Conservation (phyloP, 2,329 filamentous ascomycete genomes). For the Orbilia quercus region DNA sequence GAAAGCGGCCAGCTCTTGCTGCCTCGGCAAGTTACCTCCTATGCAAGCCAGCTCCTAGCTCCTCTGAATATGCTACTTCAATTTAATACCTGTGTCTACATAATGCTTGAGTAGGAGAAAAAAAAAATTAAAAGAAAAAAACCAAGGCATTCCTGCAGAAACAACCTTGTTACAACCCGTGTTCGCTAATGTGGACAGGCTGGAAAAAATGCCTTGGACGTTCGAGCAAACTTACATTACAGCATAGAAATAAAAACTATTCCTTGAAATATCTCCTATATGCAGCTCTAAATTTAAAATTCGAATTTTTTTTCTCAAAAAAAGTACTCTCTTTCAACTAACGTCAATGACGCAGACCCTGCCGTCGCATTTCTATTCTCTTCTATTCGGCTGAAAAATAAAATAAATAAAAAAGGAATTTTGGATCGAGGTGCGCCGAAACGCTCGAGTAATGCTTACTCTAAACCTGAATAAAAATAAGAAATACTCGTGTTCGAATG, state of each 20-base stretch:
- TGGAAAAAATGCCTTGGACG: too few species aligned
- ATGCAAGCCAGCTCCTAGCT: constrained; percentile 4
- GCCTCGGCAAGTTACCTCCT: too few species aligned
- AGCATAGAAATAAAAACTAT: too few species aligned
- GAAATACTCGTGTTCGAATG: too few species aligned
- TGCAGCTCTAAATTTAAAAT: constrained; percentile 17
- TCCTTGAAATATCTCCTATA: constrained; percentile 11
- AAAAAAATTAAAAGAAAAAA: not conserved
- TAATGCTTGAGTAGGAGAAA: too few species aligned
- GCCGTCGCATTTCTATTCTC: not conserved
- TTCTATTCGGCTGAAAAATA: too few species aligned
- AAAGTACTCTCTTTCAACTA: not conserved
- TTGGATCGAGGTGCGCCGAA: constrained; percentile 13
- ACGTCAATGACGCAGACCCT: constrained; percentile 26
- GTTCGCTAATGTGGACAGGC: not conserved
- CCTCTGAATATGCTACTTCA: not conserved
- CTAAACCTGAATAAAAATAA: too few species aligned
- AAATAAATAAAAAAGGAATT: constrained; percentile 3
- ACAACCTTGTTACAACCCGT: constrained; percentile 2
- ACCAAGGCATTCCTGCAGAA: constrained; percentile 16
- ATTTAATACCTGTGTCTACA: too few species aligned
- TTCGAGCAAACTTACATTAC: too few species aligned
- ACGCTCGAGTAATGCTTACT: too few species aligned
- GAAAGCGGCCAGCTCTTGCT: too few species aligned
- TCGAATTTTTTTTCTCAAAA: not conserved